Base-by-base conservation (phyloP, 2,329 filamentous ascomycete genomes). In the Hypoxylon sp. region DNA sequence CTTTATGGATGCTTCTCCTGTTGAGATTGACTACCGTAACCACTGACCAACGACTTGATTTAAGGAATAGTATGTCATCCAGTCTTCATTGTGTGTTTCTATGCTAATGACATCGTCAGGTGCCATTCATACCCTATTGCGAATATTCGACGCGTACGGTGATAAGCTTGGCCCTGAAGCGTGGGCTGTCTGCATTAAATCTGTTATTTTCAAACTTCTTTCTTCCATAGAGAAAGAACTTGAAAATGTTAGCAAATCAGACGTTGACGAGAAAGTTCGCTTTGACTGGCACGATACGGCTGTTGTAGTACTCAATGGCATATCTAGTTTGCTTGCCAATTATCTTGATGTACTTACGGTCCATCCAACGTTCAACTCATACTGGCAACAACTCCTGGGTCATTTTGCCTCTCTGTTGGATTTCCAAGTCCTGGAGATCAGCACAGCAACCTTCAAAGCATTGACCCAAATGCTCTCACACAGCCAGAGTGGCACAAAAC, bases 61-160 rank as follows among this genome's bases (percentile, higher is more conserved):
- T 96, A 47, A 87, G 93, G 47, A 95, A 95, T 74, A 94, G 92
- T 83, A 78, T 72, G 83, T 78, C 3, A 29, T 5, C 22, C 13
- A 24, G 29, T 6, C 5, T 37, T 31, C 14, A 10, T 44, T 10
- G 35, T 1, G 78, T 35, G 77, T 76, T 77, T 67, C 78, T 22
- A 57, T 80, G 53, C 78, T 83, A 55, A 81, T 84, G 52, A 80
- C 76, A 73, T 52, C 52, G 17, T 74, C 76, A 85, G 89, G 88
- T 67, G 94, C 94, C 0, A 92, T 98, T 22, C 95, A 98, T 78
- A 98, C 95, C 0, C 83, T 98, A 3, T 86, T 98, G 62, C 89
- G 94, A 50, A 97, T 98, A 19, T 94, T 98, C 70, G 94, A 97
- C 78, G 94, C 93, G 1, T 97, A 97, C 70, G 94, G 94, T 10